These are phyloP conservation scores for Nicotiana knightiana DNA, from an alignment of 257 asterid species.

Conservation along the genomic window DNA sequence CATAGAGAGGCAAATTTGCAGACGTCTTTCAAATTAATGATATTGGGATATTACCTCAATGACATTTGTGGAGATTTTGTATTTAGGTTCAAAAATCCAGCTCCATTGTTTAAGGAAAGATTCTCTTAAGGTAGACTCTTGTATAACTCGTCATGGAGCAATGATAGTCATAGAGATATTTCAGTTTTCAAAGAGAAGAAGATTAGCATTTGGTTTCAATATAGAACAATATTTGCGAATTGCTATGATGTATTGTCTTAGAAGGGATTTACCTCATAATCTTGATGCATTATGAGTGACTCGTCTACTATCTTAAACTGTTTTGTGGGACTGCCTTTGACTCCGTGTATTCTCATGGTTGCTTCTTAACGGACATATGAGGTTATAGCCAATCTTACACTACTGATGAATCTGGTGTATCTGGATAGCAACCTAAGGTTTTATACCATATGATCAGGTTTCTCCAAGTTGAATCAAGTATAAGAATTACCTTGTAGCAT, in stretches of 20 bases:
- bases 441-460: slow-evolving; percentile 1
- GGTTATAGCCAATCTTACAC: slow-evolving; percentile 1
- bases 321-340: neutral
- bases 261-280: neutral
- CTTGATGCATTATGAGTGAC: slow-evolving; percentile 2
- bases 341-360: neutral
- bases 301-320: neutral
- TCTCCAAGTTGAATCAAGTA: slow-evolving; percentile 8
- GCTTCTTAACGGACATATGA: neutral
- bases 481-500: neutral
- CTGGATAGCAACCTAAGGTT: slow-evolving; percentile 5
- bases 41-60: slow-evolving; percentile 17
- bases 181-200: slow-evolving; percentile 4
- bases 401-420: slow-evolving; percentile 5
- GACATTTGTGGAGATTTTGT: slow-evolving; percentile 20
- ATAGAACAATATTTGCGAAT: neutral
- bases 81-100: slow-evolving; percentile 15
- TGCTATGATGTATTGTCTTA: neutral
- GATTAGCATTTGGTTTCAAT: slow-evolving; percentile 5
- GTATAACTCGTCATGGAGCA: neutral
- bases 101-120: slow-evolving; percentile 8
- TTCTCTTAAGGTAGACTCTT: slow-evolving; percentile 9
- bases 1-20: slow-evolving; percentile 19
- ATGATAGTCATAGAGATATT: slow-evolving; percentile 7
- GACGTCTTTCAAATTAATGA: slow-evolving; percentile 12